Conservation (phyloP, 164 flowering plant genomes). For the Cinnamomum micranthum region DNA sequence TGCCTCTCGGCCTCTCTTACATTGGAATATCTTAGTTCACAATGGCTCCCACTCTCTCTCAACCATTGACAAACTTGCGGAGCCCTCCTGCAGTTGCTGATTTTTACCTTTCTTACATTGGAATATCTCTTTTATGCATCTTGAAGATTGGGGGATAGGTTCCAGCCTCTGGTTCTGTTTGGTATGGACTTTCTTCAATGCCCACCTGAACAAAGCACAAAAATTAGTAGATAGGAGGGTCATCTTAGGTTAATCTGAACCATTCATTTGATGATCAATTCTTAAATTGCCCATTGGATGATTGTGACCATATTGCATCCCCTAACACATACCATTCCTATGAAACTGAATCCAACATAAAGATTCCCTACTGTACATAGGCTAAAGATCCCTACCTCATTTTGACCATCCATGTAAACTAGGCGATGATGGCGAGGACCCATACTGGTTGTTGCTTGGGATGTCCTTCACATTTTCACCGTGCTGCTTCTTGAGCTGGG, state of each 20-base stretch:
- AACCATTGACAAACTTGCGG: too few relatives aligned
- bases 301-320: neutral
- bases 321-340: neutral
- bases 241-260: neutral
- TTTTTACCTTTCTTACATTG: too few relatives aligned
- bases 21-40: too few relatives aligned
- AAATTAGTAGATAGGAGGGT: neutral
- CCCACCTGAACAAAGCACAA: too few relatives aligned
- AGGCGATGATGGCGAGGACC: conserved; percentile 46
- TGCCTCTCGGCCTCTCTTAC: too few relatives aligned
- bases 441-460: conserved; percentile 47
- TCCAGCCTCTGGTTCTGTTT: too few relatives aligned
- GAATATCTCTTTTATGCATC: too few relatives aligned
- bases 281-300: neutral
- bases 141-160: too few relatives aligned
- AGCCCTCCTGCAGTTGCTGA: too few relatives aligned
- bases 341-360: too few relatives aligned
- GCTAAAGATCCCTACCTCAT: neutral
- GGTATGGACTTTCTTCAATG: too few relatives aligned
- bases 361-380: neutral
- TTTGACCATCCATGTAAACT: neutral
- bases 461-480: conserved; percentile 42
- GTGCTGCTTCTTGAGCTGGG: conserved; percentile 43
- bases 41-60: too few relatives aligned
- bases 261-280: neutral